Base-by-base conservation (phyloP, 2,329 filamentous ascomycete species). In the Zymoseptoria ardabiliae region DNA sequence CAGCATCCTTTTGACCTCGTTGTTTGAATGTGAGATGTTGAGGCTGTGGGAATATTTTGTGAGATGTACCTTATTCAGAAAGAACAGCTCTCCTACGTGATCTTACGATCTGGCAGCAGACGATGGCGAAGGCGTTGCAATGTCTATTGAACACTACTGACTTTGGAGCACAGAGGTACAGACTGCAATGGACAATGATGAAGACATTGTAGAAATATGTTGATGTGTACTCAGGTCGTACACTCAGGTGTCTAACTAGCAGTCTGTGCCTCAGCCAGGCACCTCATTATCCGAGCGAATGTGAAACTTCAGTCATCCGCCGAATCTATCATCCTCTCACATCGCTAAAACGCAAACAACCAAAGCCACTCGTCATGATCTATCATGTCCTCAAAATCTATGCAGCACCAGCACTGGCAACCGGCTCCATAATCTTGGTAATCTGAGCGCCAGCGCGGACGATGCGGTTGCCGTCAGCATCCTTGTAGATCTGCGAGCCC, bases 401-500 rank as follows among this genome's bases (percentile, higher is more conserved):
- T 70, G 91, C 91, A 64, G 91, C 91, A 76, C 91, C 91, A 61
- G 92, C 92, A 68, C 86, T 92, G 63, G 87, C 85, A 58, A 90
- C 84, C 51, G 92, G 91, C 74, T 91, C 85, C 20, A 85, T 78
- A 55, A 95, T 84, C 77, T 90, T 91, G 67, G 92, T 97, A 61
- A 90, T 84, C 78, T 97, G 92, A 69, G 85, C 81, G 57, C 91
- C 91, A 65, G 92, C 91, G 65, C 92, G 88, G 70, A 95, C 84
- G 68, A 97, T 91, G 65, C 89, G 86, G 74, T 90, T 83, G 55
- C 91, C 92, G 57, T 85, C 80, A 17, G 86, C 88, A 73, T 96
- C 92, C 73, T 90, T 91, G 74, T 90, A 84, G 66, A 88, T 86
- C 60, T 86, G 85, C 59, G 89, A 82, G 68, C 92, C 89, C 80